Conservation (phyloP, 495 filamentous ascomycete species). For the Xylaria curta region DNA sequence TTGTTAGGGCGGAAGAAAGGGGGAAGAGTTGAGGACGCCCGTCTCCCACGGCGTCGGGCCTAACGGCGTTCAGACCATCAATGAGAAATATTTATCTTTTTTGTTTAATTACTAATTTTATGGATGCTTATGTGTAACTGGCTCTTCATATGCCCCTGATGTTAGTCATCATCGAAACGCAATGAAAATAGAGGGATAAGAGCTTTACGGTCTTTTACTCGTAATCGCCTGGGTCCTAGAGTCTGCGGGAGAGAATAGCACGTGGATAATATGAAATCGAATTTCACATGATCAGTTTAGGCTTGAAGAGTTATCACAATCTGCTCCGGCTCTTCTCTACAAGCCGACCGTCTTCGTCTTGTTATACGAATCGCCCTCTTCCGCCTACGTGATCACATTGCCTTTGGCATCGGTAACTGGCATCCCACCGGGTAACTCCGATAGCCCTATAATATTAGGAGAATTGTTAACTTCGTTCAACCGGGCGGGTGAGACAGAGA, state of each 20-base stretch:
- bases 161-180: not conserved
- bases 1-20: not conserved
- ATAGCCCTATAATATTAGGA: conserved; percentile 27
- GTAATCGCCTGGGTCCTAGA: not conserved
- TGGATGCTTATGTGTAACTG: not conserved
- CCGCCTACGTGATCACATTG: not conserved
- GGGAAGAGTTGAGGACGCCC: not conserved
- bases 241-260: not conserved
- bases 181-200: not conserved
- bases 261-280: not conserved
- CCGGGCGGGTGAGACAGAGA: not conserved
- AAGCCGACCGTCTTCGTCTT: not conserved
- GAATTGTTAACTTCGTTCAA: not conserved
- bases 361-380: not conserved
- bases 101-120: conserved; percentile 4
- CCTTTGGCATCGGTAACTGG: conserved; percentile 33
- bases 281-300: not conserved
- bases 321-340: not conserved
- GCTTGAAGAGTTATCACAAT: not conserved
- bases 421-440: conserved; percentile 37
- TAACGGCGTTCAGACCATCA: conserved; percentile 7
- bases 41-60: not conserved
- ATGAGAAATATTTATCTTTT: not conserved
- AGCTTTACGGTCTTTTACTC: not conserved
- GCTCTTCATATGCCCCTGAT: not conserved